phyloP scores from a whole-genome alignment of 495 filamentous ascomycete species.

The Parachaetomium inaequale region DNA sequence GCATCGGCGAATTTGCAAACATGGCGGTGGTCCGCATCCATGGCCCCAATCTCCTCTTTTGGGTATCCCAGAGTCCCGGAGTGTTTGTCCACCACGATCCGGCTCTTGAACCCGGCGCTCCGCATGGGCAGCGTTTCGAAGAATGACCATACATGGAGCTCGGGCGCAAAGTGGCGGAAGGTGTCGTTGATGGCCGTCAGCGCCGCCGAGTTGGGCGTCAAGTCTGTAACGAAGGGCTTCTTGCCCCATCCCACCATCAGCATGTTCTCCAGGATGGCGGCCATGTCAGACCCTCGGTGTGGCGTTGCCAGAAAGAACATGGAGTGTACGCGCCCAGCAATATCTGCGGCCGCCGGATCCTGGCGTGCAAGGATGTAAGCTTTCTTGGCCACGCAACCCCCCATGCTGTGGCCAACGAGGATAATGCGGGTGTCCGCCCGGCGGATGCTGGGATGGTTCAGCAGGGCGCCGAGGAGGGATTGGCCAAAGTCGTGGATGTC shows the following conservation, averaged over 20 bases:
- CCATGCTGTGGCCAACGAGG: conserved; percentile 53
- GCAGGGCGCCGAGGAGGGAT: conserved; percentile 38
- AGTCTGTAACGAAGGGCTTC: conserved; percentile 27
- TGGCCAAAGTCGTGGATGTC: conserved; percentile 46
- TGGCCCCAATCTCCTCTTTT: conserved; percentile 28
- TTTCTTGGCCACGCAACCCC: conserved; percentile 52
- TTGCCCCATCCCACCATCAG: conserved; percentile 24
- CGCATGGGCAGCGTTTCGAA: conserved; percentile 30
- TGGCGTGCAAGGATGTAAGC: conserved; percentile 33
- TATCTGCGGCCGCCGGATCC: conserved; percentile 24
- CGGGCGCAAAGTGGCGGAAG: conserved; percentile 29
- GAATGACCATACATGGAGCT: conserved; percentile 31
- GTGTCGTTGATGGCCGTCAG: conserved; percentile 27
- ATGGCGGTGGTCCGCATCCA: conserved; percentile 37
- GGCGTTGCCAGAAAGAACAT: conserved; percentile 54
- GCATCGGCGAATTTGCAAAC: conserved; percentile 35
- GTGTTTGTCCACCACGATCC: conserved; percentile 32
- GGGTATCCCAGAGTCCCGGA: conserved; percentile 34
- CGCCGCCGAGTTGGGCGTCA: conserved; percentile 22
- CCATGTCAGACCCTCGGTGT: conserved; percentile 48
- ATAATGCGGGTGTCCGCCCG: conserved; percentile 36
- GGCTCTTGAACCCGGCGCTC: conserved; percentile 12
- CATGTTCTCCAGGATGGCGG: conserved; percentile 40
- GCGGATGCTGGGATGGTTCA: conserved; percentile 33
- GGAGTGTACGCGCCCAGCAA: conserved; percentile 37